Base-by-base conservation (phyloP, 1,284 basidiomycete species). In the Trametes pubescens region DNA sequence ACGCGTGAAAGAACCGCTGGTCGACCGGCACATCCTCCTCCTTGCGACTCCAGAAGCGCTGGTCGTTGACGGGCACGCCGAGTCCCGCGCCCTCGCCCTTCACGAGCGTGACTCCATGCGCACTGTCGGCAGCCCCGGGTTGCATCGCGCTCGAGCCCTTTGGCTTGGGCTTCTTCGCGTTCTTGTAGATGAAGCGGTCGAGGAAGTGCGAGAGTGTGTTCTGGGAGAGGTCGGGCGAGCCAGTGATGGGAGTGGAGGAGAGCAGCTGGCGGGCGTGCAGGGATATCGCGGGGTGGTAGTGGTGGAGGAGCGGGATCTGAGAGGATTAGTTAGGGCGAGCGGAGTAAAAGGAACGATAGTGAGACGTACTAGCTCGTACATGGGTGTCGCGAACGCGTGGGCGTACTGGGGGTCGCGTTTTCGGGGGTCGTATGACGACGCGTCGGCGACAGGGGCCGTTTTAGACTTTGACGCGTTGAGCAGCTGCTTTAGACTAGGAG, bases 141-240 rank as follows among this genome's bases (percentile, higher is more conserved):
- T 99, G 98, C 98, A 99, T 99, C 66, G 93, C 92, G 65, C 92
- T 94, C 2, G 89, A 84, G 24, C 95, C 93, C 69, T 91, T 92
- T 4, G 87, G 79, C 49, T 85, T 88, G 0, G 77, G 74, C 78
- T 96, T 94, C 82, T 99, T 99, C 2, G 96, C 92, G 76, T 99
- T 99, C 75, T 96, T 94, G 83, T 96, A 99, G 34, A 99, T 93
- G 78, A 92, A 91, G 29, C 87, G 82, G 69, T 79, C 75, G 51
- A 80, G 72, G 73, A 78, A 76, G 67, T 78, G 95, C 1, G 94
- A 90, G 21, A 99, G 86, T 0, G 96, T 97, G 81, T 98, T 96
- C 62, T 96, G 88, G 11, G 93, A 91, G 58, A 99, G 90, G 76
- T 99, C 96, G 0, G 95, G 86, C 9, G 87, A 91, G 21, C 93